Evolutionary conservation across 179 eudicot genomes (phyloP), one percentile per base, ranked within the genome.

Genomic region (Heliamphora pulchella): DNA sequence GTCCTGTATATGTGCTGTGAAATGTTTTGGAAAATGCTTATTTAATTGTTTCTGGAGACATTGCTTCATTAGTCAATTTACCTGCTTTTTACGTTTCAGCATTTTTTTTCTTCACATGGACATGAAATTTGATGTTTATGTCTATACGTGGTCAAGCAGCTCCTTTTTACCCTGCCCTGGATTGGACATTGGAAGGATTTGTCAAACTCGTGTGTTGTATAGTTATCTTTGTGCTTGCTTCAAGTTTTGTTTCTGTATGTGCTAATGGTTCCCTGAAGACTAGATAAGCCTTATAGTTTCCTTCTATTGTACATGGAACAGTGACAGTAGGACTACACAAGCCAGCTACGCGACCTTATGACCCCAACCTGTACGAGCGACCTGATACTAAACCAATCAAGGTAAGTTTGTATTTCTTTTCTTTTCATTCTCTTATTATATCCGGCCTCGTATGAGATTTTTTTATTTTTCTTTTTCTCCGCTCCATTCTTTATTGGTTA

Each of bases 321-420:
- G 86, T 82, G 83, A 55, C 94, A 65, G 76, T 82, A 50, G 89
- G 81, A 65, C 90, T 88, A 57, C 96, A 86, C 84, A 92, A 88
- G 81, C 83, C 90, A 82, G 82, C 84, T 48, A 86, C 87, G 75
- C 86, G 87, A 71, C 82, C 85, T 57, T 94, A 86, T 85, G 99
- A 96, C 57, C 69, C 85, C 77, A 81, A 84, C 69, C 41, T 82
- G 61, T 91, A 87, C 77, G 97, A 92, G 76, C 86, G 85, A 2
- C 71, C 86, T 76, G 97, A 89, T 84, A 85, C 85, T 80, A 95
- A 91, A 69, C 50, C 90, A 70, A 71, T 80, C 58, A 91, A 94
- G 98, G 99, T 91, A 53, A 46, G 91, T 71, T 46, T 58, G 15
- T 73, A 15, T 50, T 55, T 68, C 51, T 71, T 8, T 22, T 63